Percentiles rank a stretch among this genome's conserved stretches.
These are phyloP conservation scores for Thermothelomyces thermophilus DNA, from an alignment of 2,329 filamentous ascomycete species.

Conservation along the genomic window DNA sequence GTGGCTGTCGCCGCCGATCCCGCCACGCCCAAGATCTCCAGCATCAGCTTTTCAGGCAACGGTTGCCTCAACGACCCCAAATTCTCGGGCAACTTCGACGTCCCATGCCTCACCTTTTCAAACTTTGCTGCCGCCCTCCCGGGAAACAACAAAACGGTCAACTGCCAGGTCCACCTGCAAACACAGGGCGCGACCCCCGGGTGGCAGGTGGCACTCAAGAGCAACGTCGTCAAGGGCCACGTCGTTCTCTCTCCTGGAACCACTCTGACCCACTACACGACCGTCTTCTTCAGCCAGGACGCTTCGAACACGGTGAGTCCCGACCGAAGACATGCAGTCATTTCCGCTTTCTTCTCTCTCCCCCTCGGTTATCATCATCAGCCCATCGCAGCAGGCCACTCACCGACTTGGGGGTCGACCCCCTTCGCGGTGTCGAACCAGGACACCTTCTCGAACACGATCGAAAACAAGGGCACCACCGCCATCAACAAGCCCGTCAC, in stretches of 20 bases:
- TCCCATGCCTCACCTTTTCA: constrained; percentile 25
- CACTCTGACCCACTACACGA: constrained; percentile 30
- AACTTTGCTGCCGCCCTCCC: constrained; percentile 25
- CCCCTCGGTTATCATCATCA: too few relatives aligned
- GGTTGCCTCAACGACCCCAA: constrained; percentile 32
- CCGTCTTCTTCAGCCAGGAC: constrained; percentile 33
- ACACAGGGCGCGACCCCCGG: constrained; percentile 28
- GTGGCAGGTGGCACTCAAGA: constrained; percentile 35
- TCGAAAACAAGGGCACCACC: constrained; percentile 25
- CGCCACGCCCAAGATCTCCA: constrained; percentile 27
- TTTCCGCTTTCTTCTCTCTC: neutral
- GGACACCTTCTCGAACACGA: constrained; percentile 27
- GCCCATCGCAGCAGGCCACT: too few relatives aligned
- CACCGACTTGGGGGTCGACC: too few relatives aligned
- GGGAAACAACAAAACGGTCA: constrained; percentile 26
- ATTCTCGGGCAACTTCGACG: constrained; percentile 28
- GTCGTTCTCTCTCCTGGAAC: constrained; percentile 31
- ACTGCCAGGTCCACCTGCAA: constrained; percentile 35
- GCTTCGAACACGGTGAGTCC: constrained; percentile 29
- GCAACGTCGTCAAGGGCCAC: constrained; percentile 30
- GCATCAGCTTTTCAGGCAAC: constrained; percentile 32
- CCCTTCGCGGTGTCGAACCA: too few relatives aligned
- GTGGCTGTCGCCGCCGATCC: constrained; percentile 23
- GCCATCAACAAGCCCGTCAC: constrained; percentile 28
- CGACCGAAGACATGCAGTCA: too few relatives aligned